A percentile compares a stretch with the other conserved stretches of the same genome.
These are phyloP conservation scores for Hypoxylon sp. DNA, from an alignment of 2,329 filamentous ascomycete species.

Conservation along the genomic window DNA sequence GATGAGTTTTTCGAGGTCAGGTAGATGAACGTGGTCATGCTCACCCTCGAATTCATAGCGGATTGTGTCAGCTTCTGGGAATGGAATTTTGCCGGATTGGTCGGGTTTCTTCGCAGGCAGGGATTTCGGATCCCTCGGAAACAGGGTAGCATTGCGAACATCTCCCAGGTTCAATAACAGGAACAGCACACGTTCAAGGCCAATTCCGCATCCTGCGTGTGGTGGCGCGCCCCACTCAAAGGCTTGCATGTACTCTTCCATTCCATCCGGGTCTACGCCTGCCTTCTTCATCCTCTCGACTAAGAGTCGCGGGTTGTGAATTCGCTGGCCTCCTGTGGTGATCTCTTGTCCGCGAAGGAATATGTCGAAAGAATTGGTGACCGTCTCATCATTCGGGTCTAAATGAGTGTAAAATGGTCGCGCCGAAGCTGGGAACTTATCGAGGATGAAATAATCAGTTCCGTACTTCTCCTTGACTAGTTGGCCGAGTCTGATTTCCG, in stretches of 20 bases:
- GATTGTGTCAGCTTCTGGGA: slow-evolving; percentile 89
- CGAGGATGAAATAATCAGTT: slow-evolving; percentile 93
- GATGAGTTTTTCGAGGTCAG: slow-evolving; percentile 87
- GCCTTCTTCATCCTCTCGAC: slow-evolving; percentile 81
- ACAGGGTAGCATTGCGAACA: slow-evolving; percentile 88
- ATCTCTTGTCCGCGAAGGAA: slow-evolving; percentile 96
- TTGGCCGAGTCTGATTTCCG: slow-evolving; percentile 88
- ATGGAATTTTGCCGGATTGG: slow-evolving; percentile 71
- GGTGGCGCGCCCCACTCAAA: slow-evolving; percentile 92
- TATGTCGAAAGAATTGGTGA: slow-evolving; percentile 95
- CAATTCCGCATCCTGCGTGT: slow-evolving; percentile 91
- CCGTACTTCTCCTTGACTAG: slow-evolving; percentile 88
- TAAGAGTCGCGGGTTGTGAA: slow-evolving; percentile 83
- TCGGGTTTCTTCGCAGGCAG: slow-evolving; percentile 74
- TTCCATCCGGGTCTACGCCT: slow-evolving; percentile 83
- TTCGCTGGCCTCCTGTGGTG: slow-evolving; percentile 91
- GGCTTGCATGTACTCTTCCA: slow-evolving; percentile 91
- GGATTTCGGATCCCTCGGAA: slow-evolving; percentile 90
- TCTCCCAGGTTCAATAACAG: slow-evolving; percentile 89
- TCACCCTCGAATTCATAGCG: slow-evolving; percentile 67
- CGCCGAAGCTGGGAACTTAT: slow-evolving; percentile 89
- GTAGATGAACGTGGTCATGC: slow-evolving; percentile 70
- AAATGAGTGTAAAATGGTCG: slow-evolving; percentile 94
- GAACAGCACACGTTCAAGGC: slow-evolving; percentile 89
- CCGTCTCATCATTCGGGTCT: slow-evolving; percentile 66